These are phyloP conservation scores for Vanderwaltozyma yarrowii DNA, from an alignment of 805 yeast species.

Conservation along the genomic window DNA sequence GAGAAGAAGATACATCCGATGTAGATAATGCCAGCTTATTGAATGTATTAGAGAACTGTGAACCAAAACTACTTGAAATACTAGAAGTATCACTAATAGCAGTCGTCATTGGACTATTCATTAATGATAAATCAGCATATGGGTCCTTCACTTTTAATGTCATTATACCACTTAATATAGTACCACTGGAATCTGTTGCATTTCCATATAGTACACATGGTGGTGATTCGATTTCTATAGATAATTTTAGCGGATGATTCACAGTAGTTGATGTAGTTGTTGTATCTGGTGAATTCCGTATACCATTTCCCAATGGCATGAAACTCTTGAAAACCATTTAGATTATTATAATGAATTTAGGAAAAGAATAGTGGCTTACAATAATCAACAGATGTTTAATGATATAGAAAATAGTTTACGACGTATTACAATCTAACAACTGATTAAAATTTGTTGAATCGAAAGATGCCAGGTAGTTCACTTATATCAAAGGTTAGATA, in stretches of 20 bases:
- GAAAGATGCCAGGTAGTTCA: too few species aligned
- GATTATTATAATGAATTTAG: too few species aligned
- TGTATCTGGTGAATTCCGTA: too few species aligned
- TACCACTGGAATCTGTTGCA: conserved; percentile 72
- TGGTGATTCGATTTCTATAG: conserved; percentile 74
- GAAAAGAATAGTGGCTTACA: too few species aligned
- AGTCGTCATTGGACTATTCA: conserved; percentile 9
- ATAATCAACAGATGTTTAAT: too few species aligned
- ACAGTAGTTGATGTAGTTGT: background rate
- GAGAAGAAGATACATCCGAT: conserved; percentile 8
- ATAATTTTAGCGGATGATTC: conserved; percentile 34
- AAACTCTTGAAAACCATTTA: conserved; percentile 3
- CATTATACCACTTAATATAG: conserved; percentile 72
- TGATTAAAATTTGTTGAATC: too few species aligned
- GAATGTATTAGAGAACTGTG: background rate
- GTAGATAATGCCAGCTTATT: conserved; percentile 3
- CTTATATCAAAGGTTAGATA: too few species aligned
- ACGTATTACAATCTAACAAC: too few species aligned
- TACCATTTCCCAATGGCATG: background rate
- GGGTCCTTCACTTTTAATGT: conserved; percentile 42
- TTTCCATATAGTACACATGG: conserved; percentile 81
- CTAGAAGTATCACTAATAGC: conserved; percentile 7
- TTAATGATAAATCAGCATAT: conserved; percentile 6
- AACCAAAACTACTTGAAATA: background rate
- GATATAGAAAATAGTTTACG: too few species aligned